Base-by-base conservation (phyloP, 345 rosid genomes). In the Nephelium lappaceum region DNA sequence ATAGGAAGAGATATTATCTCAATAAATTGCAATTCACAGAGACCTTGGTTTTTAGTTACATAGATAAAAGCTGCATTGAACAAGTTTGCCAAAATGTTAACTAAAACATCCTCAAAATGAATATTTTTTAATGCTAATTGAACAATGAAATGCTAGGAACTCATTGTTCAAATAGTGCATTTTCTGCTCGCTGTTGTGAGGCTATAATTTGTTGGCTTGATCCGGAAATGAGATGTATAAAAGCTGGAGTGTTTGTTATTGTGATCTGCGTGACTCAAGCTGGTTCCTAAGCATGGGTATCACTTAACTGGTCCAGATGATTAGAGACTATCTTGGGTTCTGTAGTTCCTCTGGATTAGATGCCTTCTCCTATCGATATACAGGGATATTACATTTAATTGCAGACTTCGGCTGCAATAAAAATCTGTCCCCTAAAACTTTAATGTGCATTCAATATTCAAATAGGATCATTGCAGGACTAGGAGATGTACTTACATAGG, bases 1-100 rank as follows among this genome's bases (percentile, higher is more conserved):
- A 62, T 39, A 74, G 41, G 67, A 19, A 45, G 43, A 24, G 42
- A 74, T 21, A 74, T 60, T 73, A 73, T 73, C 25, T 47, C 15
- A 62, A 18, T 43, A 14, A 73, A 73, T 5, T 71, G 31, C 43
- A 51, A 38, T 38, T 38, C 19, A 64, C 14, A 43, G 62, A 16
- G 7, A 31, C 60, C 39, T 16, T 6, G 15, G 39, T 63, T 23
- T 7, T 60, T 8, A 1, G 21, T 23, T 73, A 15, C 72, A 43
- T 65, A 71, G 69, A 57, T 76, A 71, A 75, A 75, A 66, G 31
- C 5, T 57, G 16, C 45, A 21, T n/a, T 31, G 51, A 21, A 39
- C 14, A 16, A 24, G 60, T 47, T 70, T 70, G 55, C 10, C 53
- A 19, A 18, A 25, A 18, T 25, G 42, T 25, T 24, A 49, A 51